Conservation (phyloP, 2,329 filamentous ascomycete species). For the Fusarium liriodendri region DNA sequence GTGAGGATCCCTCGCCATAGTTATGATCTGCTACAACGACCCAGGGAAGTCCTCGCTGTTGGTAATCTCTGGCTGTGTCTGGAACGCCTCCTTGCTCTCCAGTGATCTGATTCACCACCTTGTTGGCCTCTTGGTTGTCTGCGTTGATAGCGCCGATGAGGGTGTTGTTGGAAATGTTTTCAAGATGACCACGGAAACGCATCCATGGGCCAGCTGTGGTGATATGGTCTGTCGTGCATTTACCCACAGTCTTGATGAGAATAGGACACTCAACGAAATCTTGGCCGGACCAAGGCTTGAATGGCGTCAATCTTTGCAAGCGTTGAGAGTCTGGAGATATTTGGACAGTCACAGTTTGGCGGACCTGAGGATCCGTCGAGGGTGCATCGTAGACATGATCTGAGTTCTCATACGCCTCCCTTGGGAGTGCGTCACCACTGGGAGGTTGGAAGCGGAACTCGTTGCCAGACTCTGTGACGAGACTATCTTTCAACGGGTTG, state of each 20-base stretch:
- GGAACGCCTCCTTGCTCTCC: conserved; percentile 44
- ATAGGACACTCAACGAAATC: conserved; percentile 85
- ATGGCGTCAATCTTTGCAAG: conserved; percentile 90
- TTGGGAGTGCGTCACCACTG: neutral
- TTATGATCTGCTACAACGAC: conserved; percentile 97
- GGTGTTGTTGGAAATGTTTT: conserved; percentile 98
- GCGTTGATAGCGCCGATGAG: conserved; percentile 95
- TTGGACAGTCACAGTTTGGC: neutral
- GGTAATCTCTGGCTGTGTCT: conserved; percentile 84
- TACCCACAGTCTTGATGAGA: conserved; percentile 94
- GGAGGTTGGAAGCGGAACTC: conserved; percentile 88
- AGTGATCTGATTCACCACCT: conserved; percentile 76
- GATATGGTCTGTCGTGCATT: conserved; percentile 98
- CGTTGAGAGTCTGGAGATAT: conserved; percentile 74
- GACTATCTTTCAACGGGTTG: conserved; percentile 90
- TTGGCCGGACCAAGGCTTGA: conserved; percentile 80
- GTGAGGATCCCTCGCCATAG: conserved; percentile 92
- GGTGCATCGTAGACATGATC: neutral
- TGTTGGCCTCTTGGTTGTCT: conserved; percentile 91
- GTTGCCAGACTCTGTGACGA: conserved; percentile 82
- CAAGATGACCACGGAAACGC: conserved; percentile 98
- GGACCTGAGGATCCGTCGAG: neutral
- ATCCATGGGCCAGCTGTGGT: conserved; percentile 95
- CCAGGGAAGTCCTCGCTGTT: conserved; percentile 75
- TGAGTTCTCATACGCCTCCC: neutral